Conservation (phyloP, 2,329 filamentous ascomycete species). For the Cordyceps cicadae region DNA sequence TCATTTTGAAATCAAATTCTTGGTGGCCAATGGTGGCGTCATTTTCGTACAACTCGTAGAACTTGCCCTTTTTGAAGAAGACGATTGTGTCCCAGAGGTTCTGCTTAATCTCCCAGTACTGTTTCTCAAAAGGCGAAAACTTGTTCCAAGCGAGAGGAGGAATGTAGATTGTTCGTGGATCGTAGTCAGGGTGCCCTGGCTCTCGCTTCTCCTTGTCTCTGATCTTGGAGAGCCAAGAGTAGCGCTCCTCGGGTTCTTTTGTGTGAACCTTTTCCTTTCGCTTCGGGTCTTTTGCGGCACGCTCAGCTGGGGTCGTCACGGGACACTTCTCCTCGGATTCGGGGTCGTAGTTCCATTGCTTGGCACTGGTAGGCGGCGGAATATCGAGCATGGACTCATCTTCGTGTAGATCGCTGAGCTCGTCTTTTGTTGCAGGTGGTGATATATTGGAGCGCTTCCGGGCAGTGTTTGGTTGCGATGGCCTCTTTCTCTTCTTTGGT, state of each 20-base stretch:
- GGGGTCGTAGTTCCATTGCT: conserved; percentile 68
- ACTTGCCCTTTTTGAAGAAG: conserved; percentile 99
- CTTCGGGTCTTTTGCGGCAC: conserved; percentile 25
- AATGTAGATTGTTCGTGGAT: conserved; percentile 84
- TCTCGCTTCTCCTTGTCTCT: conserved; percentile 76
- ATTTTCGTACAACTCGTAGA: conserved; percentile 97
- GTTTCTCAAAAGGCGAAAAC: conserved; percentile 92
- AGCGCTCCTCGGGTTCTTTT: conserved; percentile 76
- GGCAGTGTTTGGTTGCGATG: conserved; percentile 40
- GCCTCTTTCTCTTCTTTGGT: conserved; percentile 70
- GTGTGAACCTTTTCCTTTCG: conserved; percentile 63
- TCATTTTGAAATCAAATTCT: conserved; percentile 94
- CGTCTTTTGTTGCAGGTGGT: conserved; percentile 23
- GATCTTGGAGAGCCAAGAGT: conserved; percentile 82
- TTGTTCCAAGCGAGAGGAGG: conserved; percentile 70
- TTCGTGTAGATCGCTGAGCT: conserved; percentile 42
- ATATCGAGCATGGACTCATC: conserved; percentile 48
- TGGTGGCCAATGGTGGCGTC: conserved; percentile 95
- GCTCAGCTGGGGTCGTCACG: conserved; percentile 25
- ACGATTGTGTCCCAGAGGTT: conserved; percentile 97
- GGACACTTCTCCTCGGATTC: conserved; percentile 31
- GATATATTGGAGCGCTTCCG: conserved; percentile 57
- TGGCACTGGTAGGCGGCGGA: conserved; percentile 61
- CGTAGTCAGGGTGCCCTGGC: conserved; percentile 75
- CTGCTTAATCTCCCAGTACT: conserved; percentile 99